These are phyloP conservation scores for Bipolaris victoriae DNA, from an alignment of 2,329 filamentous ascomycete species.

Conservation along the genomic window DNA sequence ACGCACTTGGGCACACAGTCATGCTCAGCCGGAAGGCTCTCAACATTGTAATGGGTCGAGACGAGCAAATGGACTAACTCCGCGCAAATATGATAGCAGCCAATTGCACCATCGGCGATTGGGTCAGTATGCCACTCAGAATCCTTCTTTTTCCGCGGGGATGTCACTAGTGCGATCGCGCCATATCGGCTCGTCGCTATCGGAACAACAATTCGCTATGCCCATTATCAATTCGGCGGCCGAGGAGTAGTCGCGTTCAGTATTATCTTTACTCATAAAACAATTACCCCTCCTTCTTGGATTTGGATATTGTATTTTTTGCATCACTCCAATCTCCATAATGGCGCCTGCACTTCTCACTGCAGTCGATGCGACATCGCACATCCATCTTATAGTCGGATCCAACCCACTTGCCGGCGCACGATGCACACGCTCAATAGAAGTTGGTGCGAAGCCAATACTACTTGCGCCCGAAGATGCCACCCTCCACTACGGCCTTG, in stretches of 20 bases:
- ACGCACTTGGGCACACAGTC: constrained; percentile 76
- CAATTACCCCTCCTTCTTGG: constrained; percentile 9
- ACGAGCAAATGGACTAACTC: constrained; percentile 46
- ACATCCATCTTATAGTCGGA: constrained; percentile 85
- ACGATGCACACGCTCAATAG: constrained; percentile 78
- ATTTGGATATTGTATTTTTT: neutral
- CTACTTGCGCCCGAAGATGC: constrained; percentile 73
- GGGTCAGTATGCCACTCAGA: constrained; percentile 12
- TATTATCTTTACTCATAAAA: constrained; percentile 15
- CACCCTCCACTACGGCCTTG: constrained; percentile 65
- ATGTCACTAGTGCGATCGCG: constrained; percentile 24
- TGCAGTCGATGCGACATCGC: constrained; percentile 70
- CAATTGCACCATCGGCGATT: constrained; percentile 19
- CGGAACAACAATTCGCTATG: constrained; percentile 37
- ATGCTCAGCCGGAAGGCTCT: constrained; percentile 73
- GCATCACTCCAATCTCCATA: constrained; percentile 5
- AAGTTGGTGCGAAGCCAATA: constrained; percentile 80
- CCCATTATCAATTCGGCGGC: constrained; percentile 25
- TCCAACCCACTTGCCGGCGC: constrained; percentile 86
- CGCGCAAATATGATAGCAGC: constrained; percentile 17
- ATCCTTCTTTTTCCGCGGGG: constrained; percentile 29
- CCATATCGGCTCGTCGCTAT: constrained; percentile 41
- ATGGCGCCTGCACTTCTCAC: constrained; percentile 69
- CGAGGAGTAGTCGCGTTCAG: constrained; percentile 16
- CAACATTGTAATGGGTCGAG: constrained; percentile 76